Evolutionary conservation across 2,329 filamentous ascomycete species (phyloP).

Genomic region (Colletotrichum sidae): DNA sequence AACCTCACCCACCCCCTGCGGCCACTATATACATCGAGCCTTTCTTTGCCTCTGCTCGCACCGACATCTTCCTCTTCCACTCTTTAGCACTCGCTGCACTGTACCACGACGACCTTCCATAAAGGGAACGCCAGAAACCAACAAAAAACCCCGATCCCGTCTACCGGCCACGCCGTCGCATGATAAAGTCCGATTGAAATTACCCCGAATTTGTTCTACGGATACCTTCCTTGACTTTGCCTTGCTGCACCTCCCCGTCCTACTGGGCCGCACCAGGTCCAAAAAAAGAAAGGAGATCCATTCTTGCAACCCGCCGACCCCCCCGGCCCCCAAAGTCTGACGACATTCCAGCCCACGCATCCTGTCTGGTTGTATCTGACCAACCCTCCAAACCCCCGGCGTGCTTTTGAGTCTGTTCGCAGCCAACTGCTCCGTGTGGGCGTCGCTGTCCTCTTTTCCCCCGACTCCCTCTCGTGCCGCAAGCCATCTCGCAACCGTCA

Average conservation of each 20-base stretch:
- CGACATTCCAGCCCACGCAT: constrained; percentile 28
- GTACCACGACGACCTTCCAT: too few relatives aligned
- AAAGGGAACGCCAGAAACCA: constrained; percentile 4
- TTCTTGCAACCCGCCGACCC: constrained; percentile 22
- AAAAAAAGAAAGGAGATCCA: constrained; percentile 30
- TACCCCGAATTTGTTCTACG: constrained; percentile 11
- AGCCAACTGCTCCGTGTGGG: not conserved
- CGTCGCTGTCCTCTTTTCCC: not conserved
- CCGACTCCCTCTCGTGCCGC: not conserved
- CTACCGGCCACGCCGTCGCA: not conserved
- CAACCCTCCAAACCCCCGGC: constrained; percentile 2
- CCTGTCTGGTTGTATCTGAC: constrained; percentile 8
- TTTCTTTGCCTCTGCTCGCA: too few relatives aligned
- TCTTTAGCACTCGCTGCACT: too few relatives aligned
- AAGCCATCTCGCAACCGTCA: too few relatives aligned
- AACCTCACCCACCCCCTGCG: too few relatives aligned
- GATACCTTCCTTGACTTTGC: too few relatives aligned
- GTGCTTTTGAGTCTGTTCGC: too few relatives aligned
- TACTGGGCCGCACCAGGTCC: constrained; percentile 17
- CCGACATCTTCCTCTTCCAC: too few relatives aligned
- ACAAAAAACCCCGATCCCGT: not conserved
- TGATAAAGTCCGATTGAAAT: constrained; percentile 5
- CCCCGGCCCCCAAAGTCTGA: constrained; percentile 20
- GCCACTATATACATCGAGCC: too few relatives aligned
- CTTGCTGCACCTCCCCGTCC: constrained; percentile 27